Conservation (phyloP, 768 basidiomycete genomes). For the Mycena pura region DNA sequence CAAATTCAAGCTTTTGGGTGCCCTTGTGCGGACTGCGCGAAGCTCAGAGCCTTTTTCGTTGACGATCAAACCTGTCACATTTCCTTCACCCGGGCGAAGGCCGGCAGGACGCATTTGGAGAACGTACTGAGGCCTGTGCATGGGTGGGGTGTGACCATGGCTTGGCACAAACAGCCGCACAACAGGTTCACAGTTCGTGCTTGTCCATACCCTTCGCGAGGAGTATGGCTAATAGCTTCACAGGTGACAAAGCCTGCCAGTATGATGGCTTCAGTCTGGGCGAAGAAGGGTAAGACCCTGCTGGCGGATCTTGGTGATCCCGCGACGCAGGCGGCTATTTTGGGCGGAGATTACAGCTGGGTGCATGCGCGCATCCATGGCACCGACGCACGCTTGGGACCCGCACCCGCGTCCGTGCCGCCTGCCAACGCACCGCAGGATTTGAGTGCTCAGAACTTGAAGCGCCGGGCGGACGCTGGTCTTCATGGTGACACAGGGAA, state of each 20-base stretch:
- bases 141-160: neutral
- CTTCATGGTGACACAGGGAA: no score
- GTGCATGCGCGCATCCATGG: neutral
- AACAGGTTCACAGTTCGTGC: neutral
- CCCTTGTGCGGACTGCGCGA: neutral
- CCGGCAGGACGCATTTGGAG: neutral
- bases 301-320: neutral
- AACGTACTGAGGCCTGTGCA: neutral
- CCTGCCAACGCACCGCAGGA: neutral
- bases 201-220: neutral
- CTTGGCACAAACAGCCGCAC: neutral
- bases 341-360: neutral
- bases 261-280: conserved; percentile 6
- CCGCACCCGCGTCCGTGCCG: neutral
- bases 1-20: neutral
- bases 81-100: neutral
- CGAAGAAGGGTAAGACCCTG: neutral
- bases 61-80: neutral
- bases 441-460: neutral
- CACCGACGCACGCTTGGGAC: neutral
- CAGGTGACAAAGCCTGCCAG: neutral
- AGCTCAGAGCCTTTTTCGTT: neutral
- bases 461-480: neutral
- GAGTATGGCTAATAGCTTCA: neutral
- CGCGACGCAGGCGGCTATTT: neutral